A percentile compares a stretch with the other conserved stretches of the same genome.
These are phyloP conservation scores for Stemphylium beticola DNA, from an alignment of 2,329 filamentous ascomycete genomes.

Conservation along the genomic window DNA sequence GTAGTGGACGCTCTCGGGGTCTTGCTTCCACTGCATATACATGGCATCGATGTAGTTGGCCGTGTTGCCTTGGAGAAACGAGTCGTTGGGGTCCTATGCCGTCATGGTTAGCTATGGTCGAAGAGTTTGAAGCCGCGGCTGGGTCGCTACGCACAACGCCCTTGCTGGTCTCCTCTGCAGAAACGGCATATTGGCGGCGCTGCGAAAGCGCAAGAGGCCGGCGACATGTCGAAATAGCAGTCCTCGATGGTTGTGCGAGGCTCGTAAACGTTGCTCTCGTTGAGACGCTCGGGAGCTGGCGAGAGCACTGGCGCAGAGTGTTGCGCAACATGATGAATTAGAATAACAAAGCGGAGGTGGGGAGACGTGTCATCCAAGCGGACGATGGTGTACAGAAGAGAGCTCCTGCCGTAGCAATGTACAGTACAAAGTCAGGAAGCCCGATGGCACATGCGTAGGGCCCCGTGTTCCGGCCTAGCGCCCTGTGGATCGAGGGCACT, in stretches of 20 bases:
- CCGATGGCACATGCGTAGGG: conserved; percentile 22
- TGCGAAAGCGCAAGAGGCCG: conserved; percentile 55
- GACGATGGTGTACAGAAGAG: conserved; percentile 27
- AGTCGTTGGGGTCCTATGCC: conserved; percentile 81
- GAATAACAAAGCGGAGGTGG: conserved; percentile 20
- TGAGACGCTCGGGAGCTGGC: conserved; percentile 65
- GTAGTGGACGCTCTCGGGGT: conserved; percentile 91
- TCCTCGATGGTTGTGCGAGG: conserved; percentile 47
- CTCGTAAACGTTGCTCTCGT: conserved; percentile 53
- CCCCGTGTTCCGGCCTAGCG: conserved; percentile 29
- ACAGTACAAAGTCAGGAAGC: conserved; percentile 23
- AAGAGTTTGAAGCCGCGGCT: conserved; percentile 18
- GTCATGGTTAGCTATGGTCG: conserved; percentile 35
- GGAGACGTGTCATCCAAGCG: conserved; percentile 42
- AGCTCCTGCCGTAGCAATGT: conserved; percentile 26
- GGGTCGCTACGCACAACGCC: conserved; percentile 61
- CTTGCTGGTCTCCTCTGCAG: conserved; percentile 64
- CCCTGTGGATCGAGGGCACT: conserved; percentile 14
- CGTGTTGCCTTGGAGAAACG: conserved; percentile 93
- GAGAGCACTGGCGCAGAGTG: conserved; percentile 69
- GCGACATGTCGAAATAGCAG: conserved; percentile 55
- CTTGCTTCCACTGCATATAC: conserved; percentile 97
- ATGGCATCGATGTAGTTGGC: conserved; percentile 99
- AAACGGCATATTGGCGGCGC: conserved; percentile 63
- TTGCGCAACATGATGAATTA: conserved; percentile 72